Evolutionary conservation across 345 rosid species (phyloP), one percentile per base, ranked within the genome.

Genomic region (Boechera retrofracta): DNA sequence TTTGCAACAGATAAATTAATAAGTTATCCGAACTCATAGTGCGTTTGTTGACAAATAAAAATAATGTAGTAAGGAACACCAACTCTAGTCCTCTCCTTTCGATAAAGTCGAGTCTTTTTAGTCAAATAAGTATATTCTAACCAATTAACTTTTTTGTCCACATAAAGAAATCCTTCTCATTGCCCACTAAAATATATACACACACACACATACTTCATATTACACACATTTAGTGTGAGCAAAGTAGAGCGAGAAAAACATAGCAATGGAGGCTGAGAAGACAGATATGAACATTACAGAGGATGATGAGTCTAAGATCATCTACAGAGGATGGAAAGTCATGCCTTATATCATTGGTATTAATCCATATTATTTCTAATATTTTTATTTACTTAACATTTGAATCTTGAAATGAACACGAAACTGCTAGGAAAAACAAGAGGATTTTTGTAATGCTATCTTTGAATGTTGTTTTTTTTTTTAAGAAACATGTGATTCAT

Each of bases 291-390:
- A 64, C 66, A 69, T 72, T 60, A 74, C 81, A 61, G 73, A 52
- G 41, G 79, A 65, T 41, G 74, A 77, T 15, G 83, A 85, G 53
- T 71, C 81, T 6, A 68, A 82, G 83, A 38, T 82, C 59, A 75
- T 80, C 69, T 88, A 88, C 80, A 89, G 84, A 80, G 95, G 92
- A 75, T 84, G 90, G 90, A 88, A 82, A 83, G 86, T 85, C 71
- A 89, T 89, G 95, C 92, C 92, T 38, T 88, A 76, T 65, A 84
- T 90, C 36, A 85, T 90, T 75, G 95, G 95, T 90, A 75, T 77
- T 12, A 15, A 63, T 54, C 66, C 44, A 15, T n/a, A 45, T 28
- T 9, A 5, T 47, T 47, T 62, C 28, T 7, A 5, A 0, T 0
- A 42, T 6, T 26, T 38, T 58, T 10, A 2, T 44, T 31, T 44